A percentile compares a stretch with the other conserved stretches of the same genome.
Evolutionary conservation across 257 asterid genomes (phyloP).

Genomic region (Verbascum thapsus): DNA sequence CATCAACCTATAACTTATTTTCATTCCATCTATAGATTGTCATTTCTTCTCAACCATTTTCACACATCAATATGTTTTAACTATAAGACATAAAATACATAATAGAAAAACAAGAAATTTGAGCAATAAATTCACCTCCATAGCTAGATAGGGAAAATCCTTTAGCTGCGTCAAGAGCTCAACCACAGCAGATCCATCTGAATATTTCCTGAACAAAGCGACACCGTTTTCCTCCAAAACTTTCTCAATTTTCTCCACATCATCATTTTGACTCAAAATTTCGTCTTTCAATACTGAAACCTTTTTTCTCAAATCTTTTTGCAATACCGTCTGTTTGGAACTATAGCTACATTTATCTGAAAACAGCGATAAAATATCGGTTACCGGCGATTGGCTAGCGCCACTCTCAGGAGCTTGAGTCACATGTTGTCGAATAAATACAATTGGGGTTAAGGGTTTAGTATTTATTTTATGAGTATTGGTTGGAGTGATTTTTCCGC

Average conservation of each 20-base stretch:
- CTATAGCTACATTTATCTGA: constrained; percentile 27
- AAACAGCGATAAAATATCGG: too few species aligned
- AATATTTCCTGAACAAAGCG: constrained; percentile 51
- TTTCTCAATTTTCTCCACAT: constrained; percentile 41
- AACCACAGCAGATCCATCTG: constrained; percentile 63
- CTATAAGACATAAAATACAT: neutral
- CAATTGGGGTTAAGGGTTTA: too few species aligned
- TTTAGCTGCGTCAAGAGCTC: constrained; percentile 60
- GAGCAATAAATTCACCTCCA: constrained; percentile 51
- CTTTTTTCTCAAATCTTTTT: constrained; percentile 27
- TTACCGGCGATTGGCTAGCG: too few species aligned
- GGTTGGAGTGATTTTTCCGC: too few species aligned
- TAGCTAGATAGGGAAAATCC: constrained; percentile 44
- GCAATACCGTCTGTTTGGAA: constrained; percentile 22
- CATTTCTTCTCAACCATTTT: neutral
- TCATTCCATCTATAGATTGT: neutral
- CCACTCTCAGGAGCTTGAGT: too few species aligned
- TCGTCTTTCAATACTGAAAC: constrained; percentile 55
- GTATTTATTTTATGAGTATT: too few species aligned
- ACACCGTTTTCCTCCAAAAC: constrained; percentile 58
- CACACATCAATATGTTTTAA: neutral
- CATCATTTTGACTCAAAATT: constrained; percentile 39
- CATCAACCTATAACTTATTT: neutral
- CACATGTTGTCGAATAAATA: too few species aligned
- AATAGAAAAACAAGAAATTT: constrained; percentile 13